Evolutionary conservation across 805 yeast genomes (phyloP).

Genomic region (Candida yuanshanica): DNA sequence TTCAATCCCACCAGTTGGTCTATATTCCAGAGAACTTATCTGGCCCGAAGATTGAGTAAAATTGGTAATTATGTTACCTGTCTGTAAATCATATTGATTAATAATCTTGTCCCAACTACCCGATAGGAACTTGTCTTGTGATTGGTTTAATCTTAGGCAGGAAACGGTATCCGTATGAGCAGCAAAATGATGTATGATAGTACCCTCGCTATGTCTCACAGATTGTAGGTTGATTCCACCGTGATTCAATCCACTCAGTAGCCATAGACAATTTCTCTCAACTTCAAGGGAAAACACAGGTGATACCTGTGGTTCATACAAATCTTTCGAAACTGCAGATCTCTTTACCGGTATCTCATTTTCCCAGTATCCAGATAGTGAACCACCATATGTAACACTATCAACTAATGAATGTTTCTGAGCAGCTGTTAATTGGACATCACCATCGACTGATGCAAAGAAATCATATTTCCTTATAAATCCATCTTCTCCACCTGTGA

Average conservation of each 20-base stretch:
- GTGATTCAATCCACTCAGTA: slow-evolving; percentile 69
- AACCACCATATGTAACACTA: slow-evolving; percentile 79
- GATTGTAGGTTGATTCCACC: slow-evolving; percentile 90
- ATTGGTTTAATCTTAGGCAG: slow-evolving; percentile 53
- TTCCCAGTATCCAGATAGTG: slow-evolving; percentile 85
- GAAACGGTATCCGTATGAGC: slow-evolving; percentile 74
- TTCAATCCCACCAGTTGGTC: slow-evolving; percentile 42
- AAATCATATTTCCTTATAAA: slow-evolving; percentile 87
- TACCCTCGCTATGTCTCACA: slow-evolving; percentile 77
- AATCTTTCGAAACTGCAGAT: slow-evolving; percentile 30
- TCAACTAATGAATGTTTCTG: slow-evolving; percentile 89
- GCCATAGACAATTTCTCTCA: slow-evolving; percentile 78
- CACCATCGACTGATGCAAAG: slow-evolving; percentile 78
- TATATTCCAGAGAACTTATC: slow-evolving; percentile 64
- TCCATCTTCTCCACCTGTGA: slow-evolving; percentile 96
- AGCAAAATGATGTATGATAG: slow-evolving; percentile 68
- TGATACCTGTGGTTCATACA: slow-evolving; percentile 52
- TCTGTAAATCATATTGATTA: slow-evolving; percentile 78
- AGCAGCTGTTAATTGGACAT: slow-evolving; percentile 79
- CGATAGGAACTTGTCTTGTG: slow-evolving; percentile 61
- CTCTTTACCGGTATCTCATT: slow-evolving; percentile 79
- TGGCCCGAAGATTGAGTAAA: slow-evolving; percentile 69
- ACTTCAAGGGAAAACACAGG: slow-evolving; percentile 88
- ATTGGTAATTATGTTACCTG: slow-evolving; percentile 48
- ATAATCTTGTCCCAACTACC: slow-evolving; percentile 90